Evolutionary conservation across 129 eudicot species (phyloP).

Genomic region (Artemisia tridentata): DNA sequence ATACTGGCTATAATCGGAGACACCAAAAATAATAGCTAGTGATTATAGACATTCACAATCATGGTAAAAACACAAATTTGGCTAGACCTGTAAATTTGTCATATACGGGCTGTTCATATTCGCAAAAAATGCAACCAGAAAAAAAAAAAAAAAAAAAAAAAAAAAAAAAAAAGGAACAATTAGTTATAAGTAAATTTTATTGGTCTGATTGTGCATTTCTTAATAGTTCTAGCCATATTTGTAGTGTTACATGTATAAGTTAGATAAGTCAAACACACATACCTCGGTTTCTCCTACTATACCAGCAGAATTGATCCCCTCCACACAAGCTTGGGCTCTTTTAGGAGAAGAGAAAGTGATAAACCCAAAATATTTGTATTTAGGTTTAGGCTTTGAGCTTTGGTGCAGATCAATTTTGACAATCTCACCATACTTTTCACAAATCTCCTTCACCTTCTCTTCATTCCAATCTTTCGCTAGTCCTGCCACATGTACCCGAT

Average conservation of each 20-base stretch:
- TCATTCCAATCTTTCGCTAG: constrained; percentile 48
- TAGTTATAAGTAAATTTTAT: no score
- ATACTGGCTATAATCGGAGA: constrained; percentile 41
- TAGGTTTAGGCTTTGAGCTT: constrained; percentile 24
- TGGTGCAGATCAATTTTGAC: constrained; percentile 21
- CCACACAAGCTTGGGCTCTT: constrained; percentile 48
- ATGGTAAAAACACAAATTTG: no score
- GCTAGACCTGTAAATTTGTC: no score
- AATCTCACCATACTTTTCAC: constrained; percentile 46
- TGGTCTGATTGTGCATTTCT: no score
- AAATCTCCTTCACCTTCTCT: constrained; percentile 35
- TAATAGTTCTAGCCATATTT: no score
- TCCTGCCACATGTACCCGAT: constrained; percentile 40
- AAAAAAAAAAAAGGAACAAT: no score
- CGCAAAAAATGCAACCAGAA: no score
- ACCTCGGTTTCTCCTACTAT: constrained; percentile 38
- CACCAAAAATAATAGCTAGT: constrained; percentile 7
- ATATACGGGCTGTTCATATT: no score
- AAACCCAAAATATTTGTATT: constrained; percentile 34
- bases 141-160: no score
- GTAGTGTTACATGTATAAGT: no score
- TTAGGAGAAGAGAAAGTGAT: constrained; percentile 39
- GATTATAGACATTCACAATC: neutral
- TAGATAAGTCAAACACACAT: neutral
- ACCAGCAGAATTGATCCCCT: constrained; percentile 38